Base-by-base conservation (phyloP, 768 basidiomycete species). In the Sarcodon aspratus region DNA sequence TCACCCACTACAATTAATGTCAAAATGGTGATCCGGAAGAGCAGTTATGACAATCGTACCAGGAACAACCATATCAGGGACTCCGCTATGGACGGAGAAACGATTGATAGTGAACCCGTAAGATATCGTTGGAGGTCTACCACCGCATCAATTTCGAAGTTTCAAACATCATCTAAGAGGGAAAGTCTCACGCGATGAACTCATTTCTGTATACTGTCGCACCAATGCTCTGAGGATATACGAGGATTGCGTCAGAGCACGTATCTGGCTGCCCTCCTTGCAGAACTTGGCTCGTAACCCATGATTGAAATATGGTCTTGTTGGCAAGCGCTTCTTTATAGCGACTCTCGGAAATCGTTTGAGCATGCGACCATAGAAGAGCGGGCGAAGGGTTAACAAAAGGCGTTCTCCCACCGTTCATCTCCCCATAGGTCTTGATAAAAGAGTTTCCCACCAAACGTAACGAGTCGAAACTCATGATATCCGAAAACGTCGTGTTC, bases 31-130 rank as follows among this genome's bases (percentile, higher is more conserved):
- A 36, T 12, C 1, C 33, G 33, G 12, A 2, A 32, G 36, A 33
- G 27, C 3, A 15, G 44, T n/a, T n/a, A 13, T 6, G 32, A 10
- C n/a, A n/a, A 3, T 54, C 59, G 42, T 47, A 62, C 61, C 51
- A 3, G 62, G 62, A 9, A 63, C 59, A 10, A 63, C 62, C 58
- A 63, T 59, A 33, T 63, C 62, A 3, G 62, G 62, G 3, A 53
- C 48, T 37, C 60, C 61, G 2, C 57, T 56, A 36, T 56, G 50
- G 5, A 55, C 54, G 1, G 59, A 51, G 21, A 63, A 55, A n/a
- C 61, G 52, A 0, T 56, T 50, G 2, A 54, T 17, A 7, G 50
- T 45, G 36, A 63, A 62, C 1, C 61, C 61, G 31, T 59, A 49
- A 5, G 62, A 59, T 9, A 56, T 51, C 34, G 47, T 51, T 0